Conservation (phyloP, 352 stramenopile species). For the Blastocystis sp. region DNA sequence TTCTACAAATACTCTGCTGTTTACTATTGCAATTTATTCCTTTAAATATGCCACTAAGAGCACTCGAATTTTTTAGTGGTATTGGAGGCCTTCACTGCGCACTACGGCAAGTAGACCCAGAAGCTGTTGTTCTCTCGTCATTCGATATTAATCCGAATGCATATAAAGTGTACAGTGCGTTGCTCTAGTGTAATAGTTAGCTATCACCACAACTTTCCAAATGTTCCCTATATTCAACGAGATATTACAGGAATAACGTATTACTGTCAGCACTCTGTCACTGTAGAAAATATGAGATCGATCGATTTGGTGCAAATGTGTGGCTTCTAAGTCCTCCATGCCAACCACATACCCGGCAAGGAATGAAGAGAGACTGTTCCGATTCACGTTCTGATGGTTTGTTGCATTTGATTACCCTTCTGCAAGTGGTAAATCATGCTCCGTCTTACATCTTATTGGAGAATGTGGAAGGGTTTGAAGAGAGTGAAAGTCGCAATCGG, state of each 20-base stretch:
- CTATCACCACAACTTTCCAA: conserved; percentile 58
- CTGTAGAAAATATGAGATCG: background rate
- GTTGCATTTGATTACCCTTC: conserved; percentile 26
- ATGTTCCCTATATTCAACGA: conserved; percentile 51
- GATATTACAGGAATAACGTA: conserved; percentile 49
- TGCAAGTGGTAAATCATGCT: background rate
- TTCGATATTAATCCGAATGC: conserved; percentile 62
- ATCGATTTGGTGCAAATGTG: conserved; percentile 6
- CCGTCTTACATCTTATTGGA: conserved; percentile 42
- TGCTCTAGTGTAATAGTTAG: background rate
- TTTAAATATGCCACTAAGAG: background rate
- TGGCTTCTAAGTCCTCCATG: conserved; percentile 60
- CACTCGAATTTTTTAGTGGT: conserved; percentile 58
- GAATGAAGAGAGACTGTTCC: conserved; percentile 17
- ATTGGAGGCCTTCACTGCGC: conserved; percentile 51
- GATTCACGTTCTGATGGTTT: conserved; percentile 55
- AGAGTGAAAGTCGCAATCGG: conserved; percentile 19
- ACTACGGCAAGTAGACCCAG: background rate
- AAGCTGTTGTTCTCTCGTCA: background rate
- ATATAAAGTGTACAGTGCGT: conserved; percentile 10
- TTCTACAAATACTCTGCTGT: background rate
- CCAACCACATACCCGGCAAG: conserved; percentile 56
- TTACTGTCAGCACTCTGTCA: background rate
- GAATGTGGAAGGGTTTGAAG: conserved; percentile 58
- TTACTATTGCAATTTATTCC: background rate